Evolutionary conservation across 2,329 filamentous ascomycete genomes (phyloP), one percentile per base, ranked within the genome.

Genomic region (Hawksworthiomyces lignivorus): DNA sequence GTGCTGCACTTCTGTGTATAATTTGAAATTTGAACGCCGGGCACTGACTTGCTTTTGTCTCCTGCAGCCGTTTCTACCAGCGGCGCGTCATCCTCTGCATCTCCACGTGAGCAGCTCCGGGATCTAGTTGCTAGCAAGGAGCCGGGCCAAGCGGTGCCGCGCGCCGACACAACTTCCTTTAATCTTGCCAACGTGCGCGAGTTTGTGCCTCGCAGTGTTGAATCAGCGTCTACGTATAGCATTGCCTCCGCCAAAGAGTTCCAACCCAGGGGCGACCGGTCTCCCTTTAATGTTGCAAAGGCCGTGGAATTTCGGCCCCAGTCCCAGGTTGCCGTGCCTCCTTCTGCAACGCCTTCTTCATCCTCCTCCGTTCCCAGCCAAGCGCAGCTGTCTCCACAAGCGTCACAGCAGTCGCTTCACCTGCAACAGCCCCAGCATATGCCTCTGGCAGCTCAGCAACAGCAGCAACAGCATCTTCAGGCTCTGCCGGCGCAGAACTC

Each of bases 101-200:
- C 48, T 4, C 44, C 46, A 2, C 48, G 37, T 32, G 44, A 50
- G 26, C 41, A 24, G 10, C 14, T 42, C 11, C 34, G 41, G 4
- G 42, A 48, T 10, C 22, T 32, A 8, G 30, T 18, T 11, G 14
- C 26, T 24, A 22, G 22, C 27, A 43, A 44, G 22, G 46, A 48
- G 10, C 18, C 36, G 5, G 33, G 36, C 15, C 42, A 36, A 21
- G 10, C 44, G 2, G 6, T 42, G 9, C 40, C 48, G 2, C 48
- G 48, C 14, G 26, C 35, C 31, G 48, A 49, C 11, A 24, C 34
- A 1, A 26, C 49, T 3, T 26, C 37, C 3, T 87, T 84, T 54
- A 69, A 73, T 42, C 75, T 84, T 59, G 60, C 73, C 5, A 60
- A 67, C 18, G 69, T 82, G 29, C 70, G 51, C 48, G 78, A 71